phyloP scores from a whole-genome alignment of 1,284 basidiomycete genomes.

The Melampsora abietis-canadensis region DNA sequence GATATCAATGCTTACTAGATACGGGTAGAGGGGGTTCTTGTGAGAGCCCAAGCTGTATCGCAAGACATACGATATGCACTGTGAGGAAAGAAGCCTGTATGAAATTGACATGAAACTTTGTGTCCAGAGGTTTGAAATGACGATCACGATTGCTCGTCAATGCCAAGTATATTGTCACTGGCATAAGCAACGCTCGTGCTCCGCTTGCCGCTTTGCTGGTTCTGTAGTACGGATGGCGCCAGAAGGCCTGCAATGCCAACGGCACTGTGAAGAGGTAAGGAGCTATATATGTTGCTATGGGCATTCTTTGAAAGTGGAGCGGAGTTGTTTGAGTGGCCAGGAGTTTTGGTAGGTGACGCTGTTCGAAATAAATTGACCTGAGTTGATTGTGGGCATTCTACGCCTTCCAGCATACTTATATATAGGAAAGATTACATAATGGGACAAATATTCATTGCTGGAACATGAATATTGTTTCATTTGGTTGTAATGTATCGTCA shows the following conservation, averaged over 20 bases:
- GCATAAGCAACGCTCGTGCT: constrained; percentile 16
- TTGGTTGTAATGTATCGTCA: too few relatives aligned
- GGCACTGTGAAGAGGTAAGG: constrained; percentile 34
- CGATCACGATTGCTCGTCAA: constrained; percentile 6
- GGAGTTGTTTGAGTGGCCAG: too few relatives aligned
- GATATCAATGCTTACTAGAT: not conserved
- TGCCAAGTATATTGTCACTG: constrained; percentile 26
- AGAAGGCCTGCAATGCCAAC: constrained; percentile 22
- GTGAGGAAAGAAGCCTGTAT: constrained; percentile 16
- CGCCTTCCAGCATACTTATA: too few relatives aligned
- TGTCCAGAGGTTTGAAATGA: constrained; percentile 17
- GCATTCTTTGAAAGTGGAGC: too few relatives aligned
- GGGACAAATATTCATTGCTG: too few relatives aligned
- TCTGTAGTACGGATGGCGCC: constrained; percentile 28
- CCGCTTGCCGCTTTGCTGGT: not conserved
- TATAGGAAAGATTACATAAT: too few relatives aligned
- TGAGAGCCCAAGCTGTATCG: constrained; percentile 32
- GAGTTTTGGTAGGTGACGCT: too few relatives aligned
- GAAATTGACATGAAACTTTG: constrained; percentile 36
- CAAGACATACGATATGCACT: constrained; percentile 31
- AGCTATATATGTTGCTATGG: too few relatives aligned
- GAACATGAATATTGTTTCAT: too few relatives aligned
- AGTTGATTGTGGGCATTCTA: too few relatives aligned
- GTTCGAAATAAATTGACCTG: too few relatives aligned
- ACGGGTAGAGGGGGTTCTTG: not conserved